phyloP scores from a whole-genome alignment of 305 asterid genomes.

The Fraxinus ornus region DNA sequence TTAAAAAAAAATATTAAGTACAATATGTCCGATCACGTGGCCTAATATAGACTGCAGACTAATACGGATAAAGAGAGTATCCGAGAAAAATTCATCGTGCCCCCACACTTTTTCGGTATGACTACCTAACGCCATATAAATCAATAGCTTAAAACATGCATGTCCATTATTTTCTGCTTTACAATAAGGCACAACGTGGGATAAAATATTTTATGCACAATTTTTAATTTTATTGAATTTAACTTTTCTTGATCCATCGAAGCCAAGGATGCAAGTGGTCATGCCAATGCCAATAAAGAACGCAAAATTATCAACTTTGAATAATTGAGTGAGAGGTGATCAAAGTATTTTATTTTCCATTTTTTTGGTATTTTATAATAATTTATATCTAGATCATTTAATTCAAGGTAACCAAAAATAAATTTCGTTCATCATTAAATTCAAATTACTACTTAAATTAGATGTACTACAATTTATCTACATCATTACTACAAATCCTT shows the following conservation, averaged over 20 bases:
- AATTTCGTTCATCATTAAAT: not conserved
- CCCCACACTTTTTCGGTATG: not conserved
- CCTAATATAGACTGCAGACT: not conserved
- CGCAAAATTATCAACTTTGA: not conserved
- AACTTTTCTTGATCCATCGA: not conserved
- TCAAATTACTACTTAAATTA: not conserved
- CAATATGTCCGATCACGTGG: not conserved
- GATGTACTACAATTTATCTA: not conserved
- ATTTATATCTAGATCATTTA: not conserved
- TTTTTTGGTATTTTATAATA: not conserved
- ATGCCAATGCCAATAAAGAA: not conserved
- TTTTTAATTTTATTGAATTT: not conserved
- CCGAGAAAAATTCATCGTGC: not conserved
- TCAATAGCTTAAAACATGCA: not conserved
- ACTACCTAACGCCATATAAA: not conserved
- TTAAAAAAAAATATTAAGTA: not conserved
- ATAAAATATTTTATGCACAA: not conserved
- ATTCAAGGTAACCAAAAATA: not conserved
- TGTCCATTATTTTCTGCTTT: not conserved
- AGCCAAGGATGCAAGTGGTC: not conserved
- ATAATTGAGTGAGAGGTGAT: not conserved
- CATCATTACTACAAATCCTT: not conserved
- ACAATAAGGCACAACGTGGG: not conserved
- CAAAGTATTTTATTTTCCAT: not conserved
- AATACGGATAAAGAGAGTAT: not conserved